A percentile compares a stretch with the other conserved stretches of the same genome.
These are phyloP conservation scores for Lithohypha guttulata DNA, from an alignment of 2,329 filamentous ascomycete genomes.

Conservation along the genomic window DNA sequence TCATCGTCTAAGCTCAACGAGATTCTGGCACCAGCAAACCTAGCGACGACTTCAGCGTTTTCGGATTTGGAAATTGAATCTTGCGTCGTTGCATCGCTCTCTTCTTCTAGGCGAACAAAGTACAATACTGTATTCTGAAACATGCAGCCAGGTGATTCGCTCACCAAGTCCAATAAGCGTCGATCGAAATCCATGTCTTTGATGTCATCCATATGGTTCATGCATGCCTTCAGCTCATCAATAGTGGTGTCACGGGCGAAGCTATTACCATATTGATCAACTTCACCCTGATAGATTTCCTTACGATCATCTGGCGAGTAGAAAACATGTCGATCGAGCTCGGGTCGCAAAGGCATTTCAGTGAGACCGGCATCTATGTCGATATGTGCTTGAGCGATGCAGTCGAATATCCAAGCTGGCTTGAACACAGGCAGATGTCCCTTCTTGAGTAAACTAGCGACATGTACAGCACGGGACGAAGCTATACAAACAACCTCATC, in stretches of 20 bases:
- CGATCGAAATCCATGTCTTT: conserved; percentile 34
- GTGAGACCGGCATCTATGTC: conserved; percentile 43
- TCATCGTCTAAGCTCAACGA: conserved; percentile 41
- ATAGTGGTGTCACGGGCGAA: conserved; percentile 60
- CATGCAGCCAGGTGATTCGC: conserved; percentile 26
- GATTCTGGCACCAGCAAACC: conserved; percentile 58
- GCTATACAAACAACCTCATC: conserved; percentile 37
- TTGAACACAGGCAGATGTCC: conserved; percentile 62
- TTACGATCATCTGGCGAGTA: conserved; percentile 51
- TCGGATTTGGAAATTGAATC: conserved; percentile 24
- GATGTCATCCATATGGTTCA: conserved; percentile 14
- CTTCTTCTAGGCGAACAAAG: conserved; percentile 26
- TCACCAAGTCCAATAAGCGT: conserved; percentile 47
- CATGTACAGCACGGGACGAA: conserved; percentile 55
- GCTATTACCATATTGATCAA: conserved; percentile 73
- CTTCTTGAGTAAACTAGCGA: conserved; percentile 67
- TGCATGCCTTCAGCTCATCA: conserved; percentile 45
- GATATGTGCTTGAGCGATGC: conserved; percentile 48
- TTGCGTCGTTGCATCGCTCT: neutral
- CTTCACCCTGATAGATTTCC: conserved; percentile 39
- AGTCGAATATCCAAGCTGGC: conserved; percentile 75
- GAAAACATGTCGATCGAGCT: conserved; percentile 59
- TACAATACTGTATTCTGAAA: conserved; percentile 1
- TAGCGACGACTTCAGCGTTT: conserved; percentile 45
- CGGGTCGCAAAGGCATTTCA: conserved; percentile 53